A percentile compares a stretch with the other conserved stretches of the same genome.
These are phyloP conservation scores for Phytopythium vexans DNA, from an alignment of 352 stramenopile species.

Conservation along the genomic window DNA sequence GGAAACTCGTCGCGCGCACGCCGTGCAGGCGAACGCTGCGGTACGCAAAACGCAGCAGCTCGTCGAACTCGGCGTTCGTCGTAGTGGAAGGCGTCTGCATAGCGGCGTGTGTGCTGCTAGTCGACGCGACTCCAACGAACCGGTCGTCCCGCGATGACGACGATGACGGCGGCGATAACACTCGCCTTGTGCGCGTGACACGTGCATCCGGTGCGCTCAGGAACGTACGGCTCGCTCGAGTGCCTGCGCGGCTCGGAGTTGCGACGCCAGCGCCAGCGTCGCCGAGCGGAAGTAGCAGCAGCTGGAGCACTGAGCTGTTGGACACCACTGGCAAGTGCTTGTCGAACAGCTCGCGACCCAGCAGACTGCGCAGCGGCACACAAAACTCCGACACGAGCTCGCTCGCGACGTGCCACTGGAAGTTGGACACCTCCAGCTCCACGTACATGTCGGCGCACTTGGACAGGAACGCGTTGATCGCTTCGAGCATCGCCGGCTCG, in stretches of 20 bases:
- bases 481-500: constrained; percentile 34
- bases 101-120: too few relatives aligned
- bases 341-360: constrained; percentile 52
- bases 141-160: too few relatives aligned
- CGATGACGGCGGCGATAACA: neutral
- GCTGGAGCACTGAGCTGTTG: constrained; percentile 57
- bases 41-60: constrained; percentile 56
- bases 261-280: constrained; percentile 9
- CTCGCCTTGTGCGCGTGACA: constrained; percentile 8
- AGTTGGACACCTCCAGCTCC: constrained; percentile 73
- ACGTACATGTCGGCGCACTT: constrained; percentile 69
- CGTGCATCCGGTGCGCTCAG: constrained; percentile 30
- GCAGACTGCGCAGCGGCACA: constrained; percentile 43
- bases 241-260: constrained; percentile 10
- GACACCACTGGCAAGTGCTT: constrained; percentile 54
- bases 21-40: constrained; percentile 45
- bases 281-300: constrained; percentile 55
- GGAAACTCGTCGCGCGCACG: constrained; percentile 62
- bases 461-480: constrained; percentile 59
- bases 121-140: too few relatives aligned
- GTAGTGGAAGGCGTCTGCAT: too few relatives aligned
- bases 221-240: constrained; percentile 11
- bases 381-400: constrained; percentile 72
- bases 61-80: constrained; percentile 2
- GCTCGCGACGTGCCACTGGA: constrained; percentile 73